Base-by-base conservation (phyloP, 768 basidiomycete species). In the Termitomyces sp. region DNA sequence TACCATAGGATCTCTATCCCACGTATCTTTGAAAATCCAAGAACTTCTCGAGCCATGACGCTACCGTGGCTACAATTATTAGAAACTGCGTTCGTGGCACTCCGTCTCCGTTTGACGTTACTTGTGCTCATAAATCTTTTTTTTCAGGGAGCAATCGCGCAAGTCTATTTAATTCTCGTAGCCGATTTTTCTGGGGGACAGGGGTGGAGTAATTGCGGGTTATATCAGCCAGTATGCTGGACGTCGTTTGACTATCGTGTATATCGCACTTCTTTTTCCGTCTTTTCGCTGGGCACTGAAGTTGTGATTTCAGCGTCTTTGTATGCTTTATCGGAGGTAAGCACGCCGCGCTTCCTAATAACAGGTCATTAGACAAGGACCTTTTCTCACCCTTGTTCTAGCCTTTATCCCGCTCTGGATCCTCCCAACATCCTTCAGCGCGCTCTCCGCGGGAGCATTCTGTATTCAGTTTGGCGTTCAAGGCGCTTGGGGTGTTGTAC, bases 381-480 rank as follows among this genome's bases (percentile, higher is more conserved):
- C 9, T 41, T 18, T 26, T 13, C 9, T 13, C 0, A 32, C 32
- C 32, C 32, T 32, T 32, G 5, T 32, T 26, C 20, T 44, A 79
- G 79, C 71, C 1, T 79, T 79, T 73, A 89, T 91, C 64, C 89
- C 89, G 0, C 77, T 95, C 1, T 95, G 93, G 94, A 90, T 93
- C 64, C 65, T 96, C 7, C 94, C 94, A 2, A 72, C 66, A 6
- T 72, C 79, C 1, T 95, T 95, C 71, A 70, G 80, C 1, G 80
- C 75, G 1, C 85, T 97, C 9, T 68, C 90, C 0, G 91, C 91
- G 0, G 92, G 92, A 9, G 93, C 92, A 0, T 96, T 95, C 74
- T 93, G 83, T 64, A 76, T 93, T 16, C 93, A 95, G 67, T 84
- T 91, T 63, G 91, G 91, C 53, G 91, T 95, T 0, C 94, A 96